Conservation (phyloP, 169 alveolate species). For the Cryptosporidium meleagridis region DNA sequence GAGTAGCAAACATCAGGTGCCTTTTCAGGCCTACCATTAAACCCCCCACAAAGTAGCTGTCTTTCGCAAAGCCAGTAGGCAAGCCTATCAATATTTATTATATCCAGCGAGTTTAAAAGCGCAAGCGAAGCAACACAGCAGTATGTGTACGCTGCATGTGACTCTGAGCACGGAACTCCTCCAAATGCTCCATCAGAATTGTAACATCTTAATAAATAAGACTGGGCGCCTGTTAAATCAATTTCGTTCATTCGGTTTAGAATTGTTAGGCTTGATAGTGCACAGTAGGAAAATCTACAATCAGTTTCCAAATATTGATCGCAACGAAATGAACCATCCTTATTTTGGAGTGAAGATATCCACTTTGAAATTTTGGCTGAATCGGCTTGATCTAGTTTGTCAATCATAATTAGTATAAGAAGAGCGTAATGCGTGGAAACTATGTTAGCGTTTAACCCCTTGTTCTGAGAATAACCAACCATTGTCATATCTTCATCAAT, state of each 20-base stretch:
- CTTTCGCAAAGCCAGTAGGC: conserved; percentile 91
- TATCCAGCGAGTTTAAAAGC: conserved; percentile 83
- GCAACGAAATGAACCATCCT: conserved; percentile 94
- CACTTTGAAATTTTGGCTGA: conserved; percentile 83
- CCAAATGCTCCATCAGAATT: conserved; percentile 96
- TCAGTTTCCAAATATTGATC: conserved; percentile 95
- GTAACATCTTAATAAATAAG: conserved; percentile 89
- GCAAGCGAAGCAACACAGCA: conserved; percentile 91
- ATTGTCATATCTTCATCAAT: conserved; percentile 31
- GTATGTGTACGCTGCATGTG: conserved; percentile 97
- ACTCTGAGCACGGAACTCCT: conserved; percentile 94
- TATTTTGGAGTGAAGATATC: conserved; percentile 87
- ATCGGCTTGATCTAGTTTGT: conserved; percentile 82
- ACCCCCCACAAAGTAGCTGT: conserved; percentile 94
- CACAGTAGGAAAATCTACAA: conserved; percentile 93
- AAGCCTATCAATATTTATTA: conserved; percentile 83
- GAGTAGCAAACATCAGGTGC: conserved; percentile 96
- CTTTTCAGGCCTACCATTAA: conserved; percentile 97
- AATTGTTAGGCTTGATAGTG: conserved; percentile 89
- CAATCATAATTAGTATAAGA: conserved; percentile 83
- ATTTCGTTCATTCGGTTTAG: conserved; percentile 84
- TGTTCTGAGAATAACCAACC: conserved; percentile 76
- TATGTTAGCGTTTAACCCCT: conserved; percentile 87
- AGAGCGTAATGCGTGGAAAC: conserved; percentile 90
- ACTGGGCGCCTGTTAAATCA: conserved; percentile 86